Base-by-base conservation (phyloP, 2,329 filamentous ascomycete genomes). In the Sphaerostilbella broomeana region DNA sequence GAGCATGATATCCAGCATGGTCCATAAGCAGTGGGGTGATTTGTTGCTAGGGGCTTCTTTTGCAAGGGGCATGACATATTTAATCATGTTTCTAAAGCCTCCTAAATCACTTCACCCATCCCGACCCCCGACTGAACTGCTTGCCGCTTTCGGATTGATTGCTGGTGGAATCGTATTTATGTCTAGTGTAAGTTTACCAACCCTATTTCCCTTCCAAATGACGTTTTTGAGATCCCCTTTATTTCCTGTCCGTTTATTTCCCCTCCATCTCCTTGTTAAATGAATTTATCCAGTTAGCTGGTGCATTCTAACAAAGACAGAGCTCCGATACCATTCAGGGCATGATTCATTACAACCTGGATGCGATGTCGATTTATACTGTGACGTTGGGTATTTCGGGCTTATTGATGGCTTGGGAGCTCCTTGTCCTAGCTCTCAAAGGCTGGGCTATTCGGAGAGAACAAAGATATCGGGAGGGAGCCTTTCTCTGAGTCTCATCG, bases 301-400 rank as follows among this genome's bases (percentile, higher is more conserved):
- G 12, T 16, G 9, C 22, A 22, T 26, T 9, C 37, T 59, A 47
- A 60, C 43, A 18, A 19, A 24, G 25, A 4, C 39, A 84, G 79
- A 84, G 84, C 46, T 75, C 77, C 40, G 87, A 94, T 55, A 84
- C 84, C 0, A 75, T 95, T 18, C 60, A 70, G 8, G 77, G 79
- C n/a, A 86, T 95, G 68, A 81, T 89, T 44, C 72, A 75, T 41
- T 82, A 89, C 55, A 63, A 80, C 4, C 67, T 95, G 12, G 85
- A 95, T 55, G 86, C 86, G 47, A 95, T 95, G 88, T 92, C 95
- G 61, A 77, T 87, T 45, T 94, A 95, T 62, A 95, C 87, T 0
- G 75, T 95, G 22, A 84, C 80, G 8, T 84, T 94, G 76, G 90
- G 89, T 2, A 58, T 94, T 6, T 85, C 87, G 1, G 83, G 81